Base-by-base conservation (phyloP, 2,329 filamentous ascomycete genomes). In the Achaetomium macrosporum region DNA sequence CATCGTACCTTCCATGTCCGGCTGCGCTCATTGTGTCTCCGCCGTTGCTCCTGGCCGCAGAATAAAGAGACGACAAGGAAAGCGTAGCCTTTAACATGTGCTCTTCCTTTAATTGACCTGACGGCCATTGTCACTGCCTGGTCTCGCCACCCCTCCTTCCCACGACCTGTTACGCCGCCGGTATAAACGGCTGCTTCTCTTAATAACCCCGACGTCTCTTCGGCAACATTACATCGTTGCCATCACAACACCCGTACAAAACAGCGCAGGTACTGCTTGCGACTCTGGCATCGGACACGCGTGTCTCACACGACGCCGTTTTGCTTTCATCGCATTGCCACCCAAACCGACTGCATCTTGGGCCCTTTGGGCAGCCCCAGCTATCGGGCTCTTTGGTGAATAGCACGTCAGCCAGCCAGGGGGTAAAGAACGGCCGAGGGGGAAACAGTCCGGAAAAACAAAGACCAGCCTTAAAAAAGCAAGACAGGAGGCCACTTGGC, bases 1-100 rank as follows among this genome's bases (percentile, higher is more conserved):
- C 47, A 46, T 42, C 53, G 55, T 48, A 56, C 60, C 59, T 64
- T 64, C 61, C 61, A 55, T 57, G 59, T 64, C 62, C 59, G 61
- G 61, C 50, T 59, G 48, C 55, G 55, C 49, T 56, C 57, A 59
- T 62, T 62, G 60, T 60, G 48, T 57, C 53, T 56, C 55, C 58
- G 53, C 54, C n/a, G 52, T 51, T 51, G 53, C 54, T 51, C 51
- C 56, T 59, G 51, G 46, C 52, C 47, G 51, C 44, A 42, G 59
- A 59, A 62, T 62, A 61, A 63, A 63, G 61, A 61, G 57, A 53
- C 43, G 49, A 45, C 20, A 45, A 53, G 39, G 50, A 50, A 56
- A 53, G 43, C 41, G 39, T 54, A 52, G 37, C 36, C 43, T 59
- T 58, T 58, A 56, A 61, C 57, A 59, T 55, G 47, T 49, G 49